These are phyloP conservation scores for Cadophora luteo-olivacea DNA, from an alignment of 2,329 filamentous ascomycete species.

Conservation along the genomic window DNA sequence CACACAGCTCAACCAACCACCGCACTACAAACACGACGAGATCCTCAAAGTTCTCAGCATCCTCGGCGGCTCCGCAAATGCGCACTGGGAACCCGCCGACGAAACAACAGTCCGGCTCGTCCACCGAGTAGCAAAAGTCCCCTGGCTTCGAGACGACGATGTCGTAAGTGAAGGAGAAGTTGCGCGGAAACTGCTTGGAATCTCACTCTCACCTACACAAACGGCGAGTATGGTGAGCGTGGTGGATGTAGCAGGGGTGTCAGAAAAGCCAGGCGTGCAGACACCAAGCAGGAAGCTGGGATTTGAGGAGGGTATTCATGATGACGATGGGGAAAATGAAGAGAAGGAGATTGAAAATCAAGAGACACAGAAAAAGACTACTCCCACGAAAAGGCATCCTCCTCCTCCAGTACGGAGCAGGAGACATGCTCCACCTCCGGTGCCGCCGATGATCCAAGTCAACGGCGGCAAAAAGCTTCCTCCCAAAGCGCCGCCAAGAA, in stretches of 20 bases:
- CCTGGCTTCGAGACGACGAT: slow-evolving; percentile 64
- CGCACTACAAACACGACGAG: slow-evolving; percentile 91
- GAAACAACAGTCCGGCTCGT: slow-evolving; percentile 81
- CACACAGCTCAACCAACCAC: slow-evolving; percentile 85
- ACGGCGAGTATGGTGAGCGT: slow-evolving; percentile 79
- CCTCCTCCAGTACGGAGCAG: slow-evolving; percentile 35
- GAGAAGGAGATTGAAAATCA: slow-evolving; percentile 17
- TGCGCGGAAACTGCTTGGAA: slow-evolving; percentile 69
- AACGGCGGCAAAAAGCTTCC: slow-evolving; percentile 43
- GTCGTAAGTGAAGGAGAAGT: slow-evolving; percentile 53
- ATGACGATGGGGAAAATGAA: slow-evolving; percentile 36
- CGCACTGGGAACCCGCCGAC: slow-evolving; percentile 81
- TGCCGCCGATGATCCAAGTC: slow-evolving; percentile 34
- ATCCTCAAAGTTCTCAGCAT: slow-evolving; percentile 78
- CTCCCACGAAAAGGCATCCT: slow-evolving; percentile 27
- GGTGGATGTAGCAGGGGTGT: slow-evolving; percentile 78
- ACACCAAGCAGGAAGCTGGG: slow-evolving; percentile 71
- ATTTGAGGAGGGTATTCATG: slow-evolving; percentile 40
- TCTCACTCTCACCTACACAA: slow-evolving; percentile 70
- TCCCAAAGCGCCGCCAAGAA: slow-evolving; percentile 44
- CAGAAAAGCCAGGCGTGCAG: slow-evolving; percentile 81
- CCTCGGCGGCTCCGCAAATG: slow-evolving; percentile 69
- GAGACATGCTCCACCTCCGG: slow-evolving; percentile 38
- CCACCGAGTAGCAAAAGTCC: slow-evolving; percentile 74
- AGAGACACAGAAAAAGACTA: slow-evolving; percentile 4